These are phyloP conservation scores for Leucoagaricus sp. DNA, from an alignment of 1,284 basidiomycete genomes.

Conservation along the genomic window DNA sequence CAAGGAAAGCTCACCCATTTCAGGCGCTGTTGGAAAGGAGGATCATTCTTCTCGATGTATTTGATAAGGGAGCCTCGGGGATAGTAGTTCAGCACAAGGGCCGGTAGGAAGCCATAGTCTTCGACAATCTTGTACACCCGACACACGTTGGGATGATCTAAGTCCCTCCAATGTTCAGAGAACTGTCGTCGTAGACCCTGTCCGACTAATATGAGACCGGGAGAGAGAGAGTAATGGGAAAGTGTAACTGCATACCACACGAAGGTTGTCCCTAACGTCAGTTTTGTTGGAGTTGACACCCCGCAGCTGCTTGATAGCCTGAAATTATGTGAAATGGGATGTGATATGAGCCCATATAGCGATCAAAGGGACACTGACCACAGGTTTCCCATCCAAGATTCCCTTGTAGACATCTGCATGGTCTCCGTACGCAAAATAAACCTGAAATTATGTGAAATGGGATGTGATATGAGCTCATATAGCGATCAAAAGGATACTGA, in stretches of 20 bases:
- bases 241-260: slow-evolving; percentile 8
- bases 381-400: background rate
- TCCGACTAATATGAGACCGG: background rate
- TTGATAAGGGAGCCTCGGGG: slow-evolving; percentile 19
- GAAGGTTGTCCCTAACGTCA: slow-evolving; percentile 13
- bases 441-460: too few species aligned
- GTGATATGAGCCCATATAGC: background rate
- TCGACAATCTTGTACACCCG: slow-evolving; percentile 20
- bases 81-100: slow-evolving; percentile 23
- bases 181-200: slow-evolving; percentile 16
- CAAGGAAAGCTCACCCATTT: too few species aligned
- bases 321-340: too few species aligned
- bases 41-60: slow-evolving; percentile 7
- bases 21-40: background rate
- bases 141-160: slow-evolving; percentile 23
- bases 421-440: slow-evolving; percentile 21
- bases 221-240: background rate
- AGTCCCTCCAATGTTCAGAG: slow-evolving; percentile 11
- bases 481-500: background rate
- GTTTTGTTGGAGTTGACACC: slow-evolving; percentile 20
- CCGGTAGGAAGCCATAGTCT: slow-evolving; percentile 22
- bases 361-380: background rate
- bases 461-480: too few species aligned
- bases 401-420: slow-evolving; percentile 21
- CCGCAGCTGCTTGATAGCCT: slow-evolving; percentile 23